Evolutionary conservation across 2,329 filamentous ascomycete species (phyloP), one percentile per base, ranked within the genome.

Genomic region (Hymenotorrendiella dingleyae): DNA sequence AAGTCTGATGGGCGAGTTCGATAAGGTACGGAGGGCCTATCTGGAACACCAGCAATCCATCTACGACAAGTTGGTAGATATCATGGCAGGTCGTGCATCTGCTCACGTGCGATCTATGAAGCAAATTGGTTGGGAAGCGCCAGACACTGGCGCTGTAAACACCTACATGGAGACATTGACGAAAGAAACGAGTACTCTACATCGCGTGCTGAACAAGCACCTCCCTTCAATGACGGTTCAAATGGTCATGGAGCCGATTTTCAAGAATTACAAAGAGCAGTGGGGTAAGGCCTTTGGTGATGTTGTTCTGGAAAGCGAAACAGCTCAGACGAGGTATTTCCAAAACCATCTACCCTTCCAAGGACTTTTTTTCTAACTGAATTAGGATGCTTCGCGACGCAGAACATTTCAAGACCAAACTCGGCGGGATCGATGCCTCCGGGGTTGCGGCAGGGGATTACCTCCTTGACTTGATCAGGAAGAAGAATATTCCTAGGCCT

Each of bases 21-120:
- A 61, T 41, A 58, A 57, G 48, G 50, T 60, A 14, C 48, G 49
- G 16, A 46, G 54, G 30, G 45, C 50, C 14, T 55, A 53, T 45
- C 79, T 84, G 50, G 83, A 87, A 54, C 83, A 86, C 54, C 83
- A 86, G 54, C 71, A 73, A 30, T 79, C 78, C 12, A 86, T 87
- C 40, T 80, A 85, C 54, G 82, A 85, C 47, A 87, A 87, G 55
- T 66, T 87, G 3, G 78, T 85, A 8, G 82, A 85, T 44, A 86
- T 87, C 41, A 84, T 86, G 76, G 75, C 75, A 23, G 72, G 72
- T 16, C 72, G 82, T 17, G 78, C 80, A 3, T 67, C 72, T 2
- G 67, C 76, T 3, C 81, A 84, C 54, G 74, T 82, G 32, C 76
- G 73, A 46, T 68, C 74, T 6, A 78, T 87, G 70, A 77, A 73